Conservation (phyloP, 208 protist genomes). For the Balamuthia mandrillaris region DNA sequence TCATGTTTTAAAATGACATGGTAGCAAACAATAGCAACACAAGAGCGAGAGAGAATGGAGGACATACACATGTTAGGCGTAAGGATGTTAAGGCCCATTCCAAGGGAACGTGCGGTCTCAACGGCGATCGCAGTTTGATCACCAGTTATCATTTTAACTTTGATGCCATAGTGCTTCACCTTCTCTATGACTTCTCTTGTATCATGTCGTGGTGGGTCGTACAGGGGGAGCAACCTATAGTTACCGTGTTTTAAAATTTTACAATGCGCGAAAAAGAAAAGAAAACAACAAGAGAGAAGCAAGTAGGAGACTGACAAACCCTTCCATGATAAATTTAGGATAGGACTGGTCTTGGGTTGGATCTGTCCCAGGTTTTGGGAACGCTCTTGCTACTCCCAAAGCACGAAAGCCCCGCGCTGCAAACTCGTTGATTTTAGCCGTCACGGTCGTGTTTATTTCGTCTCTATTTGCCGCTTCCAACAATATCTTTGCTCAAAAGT, state of each 20-base stretch:
- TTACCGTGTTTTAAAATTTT: background rate
- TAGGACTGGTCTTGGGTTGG: background rate
- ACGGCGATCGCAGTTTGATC: constrained; percentile 86
- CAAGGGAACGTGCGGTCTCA: constrained; percentile 85
- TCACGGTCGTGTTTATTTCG: too few species aligned
- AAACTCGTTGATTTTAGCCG: too few species aligned
- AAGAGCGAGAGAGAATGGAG: too few species aligned
- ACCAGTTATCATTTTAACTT: constrained; percentile 92
- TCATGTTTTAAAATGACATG: too few species aligned
- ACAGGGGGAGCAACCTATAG: constrained; percentile 81
- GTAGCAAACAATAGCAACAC: too few species aligned
- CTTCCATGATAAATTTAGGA: background rate
- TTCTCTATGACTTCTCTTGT: constrained; percentile 81
- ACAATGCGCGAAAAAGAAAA: background rate
- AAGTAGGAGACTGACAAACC: background rate
- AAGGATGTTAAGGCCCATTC: constrained; percentile 85
- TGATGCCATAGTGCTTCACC: constrained; percentile 81
- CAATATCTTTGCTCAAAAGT: background rate
- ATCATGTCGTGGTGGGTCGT: constrained; percentile 86
- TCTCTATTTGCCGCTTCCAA: background rate
- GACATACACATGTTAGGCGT: too few species aligned
- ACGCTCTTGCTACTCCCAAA: constrained; percentile 18
- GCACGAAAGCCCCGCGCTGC: constrained; percentile 2
- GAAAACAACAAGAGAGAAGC: background rate
- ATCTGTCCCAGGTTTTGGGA: too few species aligned